Evolutionary conservation across 116 monocot genomes (phyloP).

Genomic region (Iris pallida): DNA sequence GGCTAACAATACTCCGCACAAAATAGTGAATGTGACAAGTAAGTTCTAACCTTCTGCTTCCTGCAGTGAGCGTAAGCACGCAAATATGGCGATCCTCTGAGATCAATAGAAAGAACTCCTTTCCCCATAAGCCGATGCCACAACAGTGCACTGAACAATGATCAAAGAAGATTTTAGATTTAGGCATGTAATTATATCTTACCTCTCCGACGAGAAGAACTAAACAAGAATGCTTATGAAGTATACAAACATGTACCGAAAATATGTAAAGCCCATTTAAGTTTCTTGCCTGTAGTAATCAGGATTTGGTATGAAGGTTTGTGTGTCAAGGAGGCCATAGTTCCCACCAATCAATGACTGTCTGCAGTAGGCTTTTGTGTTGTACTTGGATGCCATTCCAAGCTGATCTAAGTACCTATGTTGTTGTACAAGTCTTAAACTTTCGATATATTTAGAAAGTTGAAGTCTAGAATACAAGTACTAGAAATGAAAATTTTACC

Average conservation of each 20-base stretch:
- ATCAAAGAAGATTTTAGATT: background rate
- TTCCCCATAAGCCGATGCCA: constrained; percentile 78
- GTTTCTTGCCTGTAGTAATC: constrained; percentile 66
- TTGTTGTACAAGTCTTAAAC: background rate
- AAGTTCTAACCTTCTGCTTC: constrained; percentile 34
- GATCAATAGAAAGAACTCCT: constrained; percentile 46
- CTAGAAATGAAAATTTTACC: constrained; percentile 23
- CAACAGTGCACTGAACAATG: constrained; percentile 41
- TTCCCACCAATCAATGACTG: constrained; percentile 69
- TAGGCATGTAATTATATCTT: background rate
- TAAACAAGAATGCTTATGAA: background rate
- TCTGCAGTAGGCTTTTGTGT: constrained; percentile 52
- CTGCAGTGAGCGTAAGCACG: constrained; percentile 63
- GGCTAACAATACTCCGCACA: background rate
- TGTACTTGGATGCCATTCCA: constrained; percentile 61
- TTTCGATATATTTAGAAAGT: background rate
- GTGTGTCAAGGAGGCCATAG: constrained; percentile 66
- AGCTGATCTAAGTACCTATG: constrained; percentile 77
- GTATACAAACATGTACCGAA: background rate
- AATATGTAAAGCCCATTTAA: constrained; percentile 1
- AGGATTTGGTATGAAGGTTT: constrained; percentile 66
- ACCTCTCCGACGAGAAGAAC: background rate
- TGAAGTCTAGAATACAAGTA: no score
- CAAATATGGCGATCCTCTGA: constrained; percentile 37
- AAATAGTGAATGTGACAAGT: background rate